Evolutionary conservation across 495 filamentous ascomycete species (phyloP).

Genomic region (Annulohypoxylon stygium): DNA sequence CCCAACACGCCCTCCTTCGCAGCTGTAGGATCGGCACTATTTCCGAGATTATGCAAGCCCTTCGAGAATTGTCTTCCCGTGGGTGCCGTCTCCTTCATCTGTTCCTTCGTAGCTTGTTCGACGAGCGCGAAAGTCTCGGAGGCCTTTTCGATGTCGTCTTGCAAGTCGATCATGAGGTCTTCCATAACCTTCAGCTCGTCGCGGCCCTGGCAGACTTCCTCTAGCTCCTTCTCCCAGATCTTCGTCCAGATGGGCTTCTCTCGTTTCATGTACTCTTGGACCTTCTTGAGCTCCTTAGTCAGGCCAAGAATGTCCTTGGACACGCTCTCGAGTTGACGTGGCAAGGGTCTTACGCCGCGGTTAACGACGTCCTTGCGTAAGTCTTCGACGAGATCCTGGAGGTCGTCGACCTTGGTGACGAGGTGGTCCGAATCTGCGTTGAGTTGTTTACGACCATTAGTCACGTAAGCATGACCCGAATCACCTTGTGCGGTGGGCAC

Average conservation of each 20-base stretch:
- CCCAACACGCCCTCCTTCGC: constrained; percentile 93
- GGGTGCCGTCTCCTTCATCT: constrained; percentile 77
- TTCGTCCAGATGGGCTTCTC: constrained; percentile 98
- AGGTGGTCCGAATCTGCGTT: constrained; percentile 86
- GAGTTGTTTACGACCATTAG: constrained; percentile 85
- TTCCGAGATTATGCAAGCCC: constrained; percentile 71
- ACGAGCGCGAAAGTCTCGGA: constrained; percentile 92
- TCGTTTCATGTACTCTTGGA: constrained; percentile 88
- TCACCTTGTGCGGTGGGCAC: constrained; percentile 75
- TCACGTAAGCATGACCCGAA: constrained; percentile 84
- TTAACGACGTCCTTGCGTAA: constrained; percentile 96
- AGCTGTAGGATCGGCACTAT: constrained; percentile 78
- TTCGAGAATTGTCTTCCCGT: constrained; percentile 67
- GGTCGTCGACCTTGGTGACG: constrained; percentile 90
- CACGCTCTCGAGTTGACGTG: constrained; percentile 89
- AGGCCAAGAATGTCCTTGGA: constrained; percentile 86
- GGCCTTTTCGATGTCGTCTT: constrained; percentile 95
- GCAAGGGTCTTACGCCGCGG: constrained; percentile 91
- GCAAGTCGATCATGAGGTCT: constrained; percentile 88
- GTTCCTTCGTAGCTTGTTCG: constrained; percentile 95
- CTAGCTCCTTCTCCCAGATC: constrained; percentile 97
- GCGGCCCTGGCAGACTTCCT: constrained; percentile 93
- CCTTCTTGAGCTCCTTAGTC: constrained; percentile 90
- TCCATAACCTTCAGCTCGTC: constrained; percentile 95
- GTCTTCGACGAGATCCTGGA: constrained; percentile 96